These are phyloP conservation scores for Leishmania aethiopica DNA, from an alignment of 208 protist genomes.

Conservation along the genomic window DNA sequence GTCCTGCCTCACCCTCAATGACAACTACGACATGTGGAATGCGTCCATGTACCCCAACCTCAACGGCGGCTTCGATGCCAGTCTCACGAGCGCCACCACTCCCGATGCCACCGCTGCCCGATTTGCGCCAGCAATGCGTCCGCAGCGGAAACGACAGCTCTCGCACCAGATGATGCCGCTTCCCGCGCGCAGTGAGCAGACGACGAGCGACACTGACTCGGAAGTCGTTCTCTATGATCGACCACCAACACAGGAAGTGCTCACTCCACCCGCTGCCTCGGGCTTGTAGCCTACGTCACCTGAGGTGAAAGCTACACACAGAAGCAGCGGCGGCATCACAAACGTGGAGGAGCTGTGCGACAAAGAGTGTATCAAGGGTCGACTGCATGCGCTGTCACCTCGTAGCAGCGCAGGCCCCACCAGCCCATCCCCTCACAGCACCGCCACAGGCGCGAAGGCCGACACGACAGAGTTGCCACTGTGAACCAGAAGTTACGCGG, in stretches of 20 bases:
- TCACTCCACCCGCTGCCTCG: neutral
- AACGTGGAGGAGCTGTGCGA: neutral
- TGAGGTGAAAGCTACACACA: neutral
- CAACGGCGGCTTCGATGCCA: neutral
- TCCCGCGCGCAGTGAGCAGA: neutral
- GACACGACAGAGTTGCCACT: neutral
- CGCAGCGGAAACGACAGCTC: no score
- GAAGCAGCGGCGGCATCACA: neutral
- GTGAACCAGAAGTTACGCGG: neutral
- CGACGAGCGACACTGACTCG: neutral
- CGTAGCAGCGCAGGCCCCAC: neutral
- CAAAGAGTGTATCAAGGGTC: neutral
- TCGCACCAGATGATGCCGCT: neutral
- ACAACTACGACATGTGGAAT: conserved; percentile 2
- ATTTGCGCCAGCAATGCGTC: neutral
- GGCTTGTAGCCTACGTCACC: neutral
- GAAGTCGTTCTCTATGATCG: neutral
- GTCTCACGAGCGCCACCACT: neutral
- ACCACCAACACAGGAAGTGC: conserved; percentile 2
- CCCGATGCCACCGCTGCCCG: neutral
- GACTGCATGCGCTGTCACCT: neutral
- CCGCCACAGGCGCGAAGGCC: neutral
- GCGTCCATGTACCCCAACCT: neutral
- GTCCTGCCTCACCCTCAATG: neutral
- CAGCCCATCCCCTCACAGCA: neutral